Base-by-base conservation (phyloP, 352 stramenopile genomes). In the Globisporangium echinulatum region DNA sequence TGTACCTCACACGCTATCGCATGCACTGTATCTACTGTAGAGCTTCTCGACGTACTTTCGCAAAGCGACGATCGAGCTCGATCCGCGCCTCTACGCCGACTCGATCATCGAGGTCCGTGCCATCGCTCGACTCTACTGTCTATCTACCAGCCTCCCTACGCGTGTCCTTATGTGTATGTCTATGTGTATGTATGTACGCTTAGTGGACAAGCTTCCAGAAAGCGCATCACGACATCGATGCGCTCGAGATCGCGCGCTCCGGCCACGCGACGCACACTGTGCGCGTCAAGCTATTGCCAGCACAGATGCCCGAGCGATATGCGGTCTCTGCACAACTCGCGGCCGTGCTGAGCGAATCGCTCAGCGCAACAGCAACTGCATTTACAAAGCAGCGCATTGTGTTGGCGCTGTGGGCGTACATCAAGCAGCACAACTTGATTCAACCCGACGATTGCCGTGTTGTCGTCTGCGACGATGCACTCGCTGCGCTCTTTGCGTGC, bases 161-260 rank as follows among this genome's bases (percentile, higher is more conserved):
- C 44, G 13, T 39, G n/a, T 44, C 39, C 25, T 33, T 33, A 33
- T 33, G 25, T 3, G 25, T 33, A 2, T 3, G 1, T 25, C 19
- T 33, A 33, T 33, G 25, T 33, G 25, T 33, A 1, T 33, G 25
- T 33, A 33, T 33, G 25, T 25, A 7, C 42, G 11, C 2, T 8
- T 43, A 88, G 79, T 92, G 82, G 82, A 88, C 79, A 51, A 88
- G 79, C 56, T 92, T 88, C 57, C 79, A 89, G 62, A 88, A 88
- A 59, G 69, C 69, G 4, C 80, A 69, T 58, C 72, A 89, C 51
- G 72, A 86, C 17, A 76, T 88, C 49, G 72, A 90, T 42, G 69
- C 63, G 4, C 58, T 92, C 5, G 72, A 87, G 59, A 54, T 92
- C 51, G 69, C 79, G 15, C 77, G 82, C 4, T 60, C 54, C 2